Base-by-base conservation (phyloP, 495 filamentous ascomycete genomes). In the Talaromyces ruber region DNA sequence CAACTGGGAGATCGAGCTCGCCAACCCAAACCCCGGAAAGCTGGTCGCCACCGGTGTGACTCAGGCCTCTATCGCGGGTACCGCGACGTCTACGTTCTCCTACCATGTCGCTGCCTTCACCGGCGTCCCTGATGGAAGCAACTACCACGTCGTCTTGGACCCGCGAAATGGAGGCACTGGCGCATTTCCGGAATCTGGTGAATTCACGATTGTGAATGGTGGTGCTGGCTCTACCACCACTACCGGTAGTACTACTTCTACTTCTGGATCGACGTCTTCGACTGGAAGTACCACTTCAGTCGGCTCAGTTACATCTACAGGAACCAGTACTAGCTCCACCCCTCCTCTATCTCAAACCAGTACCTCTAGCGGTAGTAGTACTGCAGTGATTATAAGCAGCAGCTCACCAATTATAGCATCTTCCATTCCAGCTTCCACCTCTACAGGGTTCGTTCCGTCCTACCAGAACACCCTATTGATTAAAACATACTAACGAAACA, bases 1-100 rank as follows among this genome's bases (percentile, higher is more conserved):
- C 25, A 47, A 60, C 59, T 60, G 59, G 59, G 59, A 60, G 21
- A 60, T 60, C 43, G 59, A 60, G 43, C 59, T 60, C n/a, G 59
- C 37, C 39, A 59, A 59, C 24, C 57, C 57, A 11, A 16, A 12
- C 0, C 37, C 43, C 11, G 43, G 43, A 37, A 52, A 50, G n/a
- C 37, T 60, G 14, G 12, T 60, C 9, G 59, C 59, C n/a, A 60
- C 59, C 26, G 43, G 52, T 34, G 59, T 60, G 24, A 60, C 25
- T 24, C 59, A 45, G 25, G 3, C 39, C 43, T 12, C 37, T 18
- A 28, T 51, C 45, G 16, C 59, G 18, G 24, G 37, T 4, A 22
- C 32, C 24, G 24, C 24, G 4, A 60, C 59, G 21, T 45, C 59
- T 1, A 50, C 37, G n/a, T 60, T 50, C 43, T 45, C 59, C 14